These are phyloP conservation scores for Oryza glaberrima DNA, from an alignment of 176 grass and related monocot species.

Conservation along the genomic window DNA sequence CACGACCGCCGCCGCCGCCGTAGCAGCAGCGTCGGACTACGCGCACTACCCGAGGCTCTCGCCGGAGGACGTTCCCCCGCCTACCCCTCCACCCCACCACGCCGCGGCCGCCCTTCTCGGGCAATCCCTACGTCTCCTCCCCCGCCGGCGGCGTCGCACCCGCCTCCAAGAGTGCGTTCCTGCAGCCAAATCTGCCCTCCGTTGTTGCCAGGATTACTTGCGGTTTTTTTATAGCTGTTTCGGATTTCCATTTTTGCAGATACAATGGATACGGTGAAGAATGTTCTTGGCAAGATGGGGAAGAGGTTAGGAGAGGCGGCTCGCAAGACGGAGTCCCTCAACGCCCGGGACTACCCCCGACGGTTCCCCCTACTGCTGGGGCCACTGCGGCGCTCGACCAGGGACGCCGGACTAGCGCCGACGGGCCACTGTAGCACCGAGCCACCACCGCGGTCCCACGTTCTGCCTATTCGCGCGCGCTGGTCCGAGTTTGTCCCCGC, in stretches of 20 bases:
- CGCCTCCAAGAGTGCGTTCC: conserved; percentile 56
- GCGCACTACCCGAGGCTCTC: conserved; percentile 60
- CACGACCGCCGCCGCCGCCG: not conserved
- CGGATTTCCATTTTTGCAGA: conserved; percentile 38
- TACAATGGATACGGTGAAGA: conserved; percentile 80
- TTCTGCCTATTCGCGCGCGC: no score
- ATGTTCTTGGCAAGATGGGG: conserved; percentile 81
- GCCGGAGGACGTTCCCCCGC: conserved; percentile 56
- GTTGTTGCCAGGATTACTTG: not conserved
- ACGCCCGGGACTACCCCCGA: no score
- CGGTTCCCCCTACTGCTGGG: no score
- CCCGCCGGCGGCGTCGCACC: conserved; percentile 37
- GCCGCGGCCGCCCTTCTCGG: conserved; percentile 50
- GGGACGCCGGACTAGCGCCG: no score
- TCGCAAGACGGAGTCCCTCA: conserved; percentile 85
- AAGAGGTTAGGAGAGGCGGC: conserved; percentile 87
- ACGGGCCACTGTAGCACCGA: no score
- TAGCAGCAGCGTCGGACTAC: conserved; percentile 25
- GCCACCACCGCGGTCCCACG: no score
- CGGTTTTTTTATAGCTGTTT: not conserved
- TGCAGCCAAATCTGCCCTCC: not conserved
- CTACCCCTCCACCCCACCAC: conserved; percentile 51
- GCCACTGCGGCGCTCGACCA: no score
- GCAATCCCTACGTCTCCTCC: conserved; percentile 78
- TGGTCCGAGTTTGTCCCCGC: no score